Conservation (phyloP, 1,284 basidiomycete species). For the Boletus calvinii region DNA sequence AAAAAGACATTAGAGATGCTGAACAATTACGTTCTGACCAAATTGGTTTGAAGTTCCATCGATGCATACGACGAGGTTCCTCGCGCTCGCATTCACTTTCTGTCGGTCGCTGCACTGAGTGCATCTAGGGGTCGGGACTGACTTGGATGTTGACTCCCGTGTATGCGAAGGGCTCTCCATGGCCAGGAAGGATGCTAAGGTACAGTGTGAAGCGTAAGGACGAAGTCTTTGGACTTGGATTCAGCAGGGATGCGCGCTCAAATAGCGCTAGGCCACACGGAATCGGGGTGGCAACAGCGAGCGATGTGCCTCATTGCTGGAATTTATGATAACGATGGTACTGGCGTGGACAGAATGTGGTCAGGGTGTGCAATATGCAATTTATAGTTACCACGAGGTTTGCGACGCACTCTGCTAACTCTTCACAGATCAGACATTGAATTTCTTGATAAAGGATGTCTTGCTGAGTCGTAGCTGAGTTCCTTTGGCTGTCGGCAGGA, state of each 20-base stretch:
- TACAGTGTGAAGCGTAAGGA: neutral
- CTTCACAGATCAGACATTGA: neutral
- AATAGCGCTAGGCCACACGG: slow-evolving; percentile 2
- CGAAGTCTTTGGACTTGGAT: neutral
- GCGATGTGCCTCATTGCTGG: neutral
- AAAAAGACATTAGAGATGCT: neutral
- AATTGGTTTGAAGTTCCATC: slow-evolving; percentile 32
- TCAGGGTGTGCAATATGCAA: slow-evolving; percentile 6
- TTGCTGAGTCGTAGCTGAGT: neutral
- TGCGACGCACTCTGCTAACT: no score
- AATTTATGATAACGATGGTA: neutral
- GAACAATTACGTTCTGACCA: slow-evolving; percentile 23
- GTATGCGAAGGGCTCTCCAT: neutral
- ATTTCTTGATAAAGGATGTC: neutral
- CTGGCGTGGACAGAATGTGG: neutral
- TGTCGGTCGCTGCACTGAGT: slow-evolving; percentile 13
- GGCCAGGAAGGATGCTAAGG: neutral
- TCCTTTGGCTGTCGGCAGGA: neutral
- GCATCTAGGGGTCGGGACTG: slow-evolving; percentile 10
- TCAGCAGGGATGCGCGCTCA: neutral
- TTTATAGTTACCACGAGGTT: slow-evolving; percentile 9
- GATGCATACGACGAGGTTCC: slow-evolving; percentile 33
- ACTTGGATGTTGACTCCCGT: neutral
- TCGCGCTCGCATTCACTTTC: slow-evolving; percentile 4
- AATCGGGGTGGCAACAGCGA: neutral